These are phyloP conservation scores for Globisporangium carolinianum DNA, from an alignment of 352 stramenopile species.

Conservation along the genomic window DNA sequence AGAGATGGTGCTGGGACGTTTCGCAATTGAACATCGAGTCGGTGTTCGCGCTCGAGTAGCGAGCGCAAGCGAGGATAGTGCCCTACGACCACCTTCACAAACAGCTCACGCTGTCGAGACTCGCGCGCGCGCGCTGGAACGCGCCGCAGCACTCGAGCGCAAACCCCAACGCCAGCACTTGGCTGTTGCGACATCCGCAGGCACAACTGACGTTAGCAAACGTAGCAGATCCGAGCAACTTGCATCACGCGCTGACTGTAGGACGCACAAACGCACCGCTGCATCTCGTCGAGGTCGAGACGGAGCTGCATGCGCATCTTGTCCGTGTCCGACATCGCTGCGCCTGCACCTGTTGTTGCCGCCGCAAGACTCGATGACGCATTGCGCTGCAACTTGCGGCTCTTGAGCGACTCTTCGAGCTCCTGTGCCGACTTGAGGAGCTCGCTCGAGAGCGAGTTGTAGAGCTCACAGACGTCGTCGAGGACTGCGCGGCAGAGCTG, in stretches of 20 bases:
- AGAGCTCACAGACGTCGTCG: constrained; percentile 49
- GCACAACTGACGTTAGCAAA: background rate
- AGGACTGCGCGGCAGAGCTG: constrained; percentile 49
- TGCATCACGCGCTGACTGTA: too few relatives aligned
- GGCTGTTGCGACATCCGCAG: constrained; percentile 18
- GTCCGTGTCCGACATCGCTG: constrained; percentile 66
- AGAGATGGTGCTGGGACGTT: too few relatives aligned
- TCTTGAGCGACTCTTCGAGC: constrained; percentile 85
- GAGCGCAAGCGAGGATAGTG: too few relatives aligned
- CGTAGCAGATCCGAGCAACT: too few relatives aligned
- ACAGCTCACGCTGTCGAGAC: background rate
- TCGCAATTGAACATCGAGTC: too few relatives aligned
- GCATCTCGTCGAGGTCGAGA: constrained; percentile 68
- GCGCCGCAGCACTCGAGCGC: constrained; percentile 26
- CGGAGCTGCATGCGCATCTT: constrained; percentile 82
- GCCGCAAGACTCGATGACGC: constrained; percentile 15
- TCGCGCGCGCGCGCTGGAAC: constrained; percentile 16
- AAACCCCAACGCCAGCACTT: constrained; percentile 41
- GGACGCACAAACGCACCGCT: constrained; percentile 32
- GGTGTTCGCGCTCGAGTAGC: too few relatives aligned
- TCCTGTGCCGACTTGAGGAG: constrained; percentile 71
- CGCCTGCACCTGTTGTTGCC: constrained; percentile 4
- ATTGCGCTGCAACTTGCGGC: constrained; percentile 72
- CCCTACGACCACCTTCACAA: too few relatives aligned
- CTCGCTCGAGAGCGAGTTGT: constrained; percentile 59